Percentiles rank a stretch among this genome's conserved stretches.
phyloP scores from a whole-genome alignment of 2,329 filamentous ascomycete species.

The Coleophoma crateriformis region DNA sequence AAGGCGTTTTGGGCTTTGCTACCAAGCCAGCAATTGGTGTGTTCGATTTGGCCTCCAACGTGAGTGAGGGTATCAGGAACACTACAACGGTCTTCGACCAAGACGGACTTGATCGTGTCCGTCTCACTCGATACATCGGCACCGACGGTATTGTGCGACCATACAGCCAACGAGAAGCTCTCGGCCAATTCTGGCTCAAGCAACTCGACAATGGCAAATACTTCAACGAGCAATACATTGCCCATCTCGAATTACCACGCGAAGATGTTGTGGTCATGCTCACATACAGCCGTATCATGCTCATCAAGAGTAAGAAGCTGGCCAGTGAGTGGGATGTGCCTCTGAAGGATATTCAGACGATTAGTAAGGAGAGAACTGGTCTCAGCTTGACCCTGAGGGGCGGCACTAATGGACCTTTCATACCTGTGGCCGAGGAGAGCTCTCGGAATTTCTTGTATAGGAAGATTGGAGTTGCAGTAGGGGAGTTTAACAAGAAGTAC shows the following conservation, averaged over 20 bases:
- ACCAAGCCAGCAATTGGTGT: slow-evolving; percentile 97
- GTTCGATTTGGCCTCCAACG: slow-evolving; percentile 93
- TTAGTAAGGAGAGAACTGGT: slow-evolving; percentile 92
- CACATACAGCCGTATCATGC: slow-evolving; percentile 80
- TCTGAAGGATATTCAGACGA: slow-evolving; percentile 93
- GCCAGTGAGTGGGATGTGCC: slow-evolving; percentile 94
- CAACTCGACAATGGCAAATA: slow-evolving; percentile 96
- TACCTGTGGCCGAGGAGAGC: slow-evolving; percentile 87
- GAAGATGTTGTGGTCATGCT: slow-evolving; percentile 89
- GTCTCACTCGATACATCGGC: slow-evolving; percentile 88
- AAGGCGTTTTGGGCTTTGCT: slow-evolving; percentile 87
- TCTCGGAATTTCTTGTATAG: slow-evolving; percentile 57
- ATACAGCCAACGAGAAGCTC: slow-evolving; percentile 88
- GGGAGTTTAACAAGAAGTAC: slow-evolving; percentile 60
- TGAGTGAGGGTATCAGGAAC: slow-evolving; percentile 96
- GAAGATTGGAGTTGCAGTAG: slow-evolving; percentile 60
- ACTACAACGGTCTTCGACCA: slow-evolving; percentile 98
- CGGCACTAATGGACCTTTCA: slow-evolving; percentile 88
- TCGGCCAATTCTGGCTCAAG: slow-evolving; percentile 98
- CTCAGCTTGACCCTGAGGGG: slow-evolving; percentile 85
- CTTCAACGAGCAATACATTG: slow-evolving; percentile 97
- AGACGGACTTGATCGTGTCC: slow-evolving; percentile 87
- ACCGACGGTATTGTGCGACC: slow-evolving; percentile 90
- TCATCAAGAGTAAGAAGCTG: slow-evolving; percentile 81
- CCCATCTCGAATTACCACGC: slow-evolving; percentile 83